Base-by-base conservation (phyloP, 164 flowering plant species). In the Vitis rotundifolia region DNA sequence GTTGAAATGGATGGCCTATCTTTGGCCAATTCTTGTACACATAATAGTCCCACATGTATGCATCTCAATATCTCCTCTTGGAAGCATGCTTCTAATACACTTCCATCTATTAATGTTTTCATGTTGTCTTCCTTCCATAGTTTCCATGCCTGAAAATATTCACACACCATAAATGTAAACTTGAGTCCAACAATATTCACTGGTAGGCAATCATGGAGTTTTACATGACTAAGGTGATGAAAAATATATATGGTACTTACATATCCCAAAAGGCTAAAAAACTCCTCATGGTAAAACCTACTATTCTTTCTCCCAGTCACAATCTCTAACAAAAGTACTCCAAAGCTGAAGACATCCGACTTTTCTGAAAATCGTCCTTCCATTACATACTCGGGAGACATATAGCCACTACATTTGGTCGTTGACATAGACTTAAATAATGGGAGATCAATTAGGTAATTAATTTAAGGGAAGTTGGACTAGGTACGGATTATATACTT, bases 381-480 rank as follows among this genome's bases (percentile, higher is more conserved):
- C 44, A 78, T 78, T 29, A 71, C 81, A 56, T 75, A 78, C 50
- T 75, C 81, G 5, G 81, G 81, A 18, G 76, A 68, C 78, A 75
- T 79, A 31, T 78, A 78, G 8, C 81, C 81, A 31, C 81, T 71
- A 73, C 70, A 68, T 11, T 47, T 29, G 29, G 9, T 67, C 11
- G 15, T 56, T 56, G 4, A n/a, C 37, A 50, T n/a, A 31, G 5
- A 14, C 12, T 0, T 2, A 2, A 18, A 19, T 59, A n/a, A 11
- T 15, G 12, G 8, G 14, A 1, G 54, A n/a, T 31, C 44, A 31
- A 31, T 31, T 31, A 31, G 44, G 44, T 31, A 31, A 31, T 31
- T 31, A 31, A 31, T 31, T 31, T 31, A 31, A 31, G 44, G n/a
- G 22, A 10, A 15, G 8, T 0, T 16, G 19, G 14, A 16, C 11